Percentiles rank a stretch among this genome's conserved stretches.
Conservation (phyloP, 345 rosid species). For the Camelina hispida region DNA sequence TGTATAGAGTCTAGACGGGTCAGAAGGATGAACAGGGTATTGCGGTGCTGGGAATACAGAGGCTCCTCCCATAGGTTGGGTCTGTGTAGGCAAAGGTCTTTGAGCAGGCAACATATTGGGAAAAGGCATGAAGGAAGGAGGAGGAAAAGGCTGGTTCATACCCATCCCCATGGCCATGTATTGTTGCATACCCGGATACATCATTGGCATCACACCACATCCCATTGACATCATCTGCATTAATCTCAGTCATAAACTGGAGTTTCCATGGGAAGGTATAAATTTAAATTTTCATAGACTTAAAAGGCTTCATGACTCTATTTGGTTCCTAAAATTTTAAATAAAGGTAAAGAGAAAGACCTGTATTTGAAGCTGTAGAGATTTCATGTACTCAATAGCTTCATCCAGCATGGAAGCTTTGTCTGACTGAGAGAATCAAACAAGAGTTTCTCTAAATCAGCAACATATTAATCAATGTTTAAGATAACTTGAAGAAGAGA, state of each 20-base stretch:
- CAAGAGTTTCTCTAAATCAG: not conserved
- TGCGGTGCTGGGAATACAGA: slow-evolving; percentile 48
- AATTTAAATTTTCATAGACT: slow-evolving; percentile 3
- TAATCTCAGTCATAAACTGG: slow-evolving; percentile 29
- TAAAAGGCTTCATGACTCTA: not conserved
- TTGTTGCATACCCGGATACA: slow-evolving; percentile 71
- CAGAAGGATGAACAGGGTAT: slow-evolving; percentile 63
- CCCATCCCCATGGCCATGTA: slow-evolving; percentile 71
- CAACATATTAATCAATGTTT: not conserved
- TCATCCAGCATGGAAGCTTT: slow-evolving; percentile 51
- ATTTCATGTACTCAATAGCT: slow-evolving; percentile 49
- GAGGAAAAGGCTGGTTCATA: slow-evolving; percentile 53
- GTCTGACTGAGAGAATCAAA: slow-evolving; percentile 40
- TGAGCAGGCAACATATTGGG: slow-evolving; percentile 66
- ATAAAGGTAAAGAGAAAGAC: slow-evolving; percentile 6
- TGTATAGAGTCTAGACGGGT: slow-evolving; percentile 58
- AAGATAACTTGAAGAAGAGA: slow-evolving; percentile 9
- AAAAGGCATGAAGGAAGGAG: slow-evolving; percentile 66
- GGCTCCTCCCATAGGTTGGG: slow-evolving; percentile 49
- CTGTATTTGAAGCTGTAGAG: slow-evolving; percentile 49
- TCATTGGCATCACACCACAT: slow-evolving; percentile 78
- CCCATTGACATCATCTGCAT: slow-evolving; percentile 91
- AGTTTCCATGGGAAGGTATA: slow-evolving; percentile 2
- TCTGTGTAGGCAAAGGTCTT: slow-evolving; percentile 55
- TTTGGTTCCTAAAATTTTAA: not conserved